Conservation (phyloP, 768 basidiomycete genomes). For the Suillus sp. region DNA sequence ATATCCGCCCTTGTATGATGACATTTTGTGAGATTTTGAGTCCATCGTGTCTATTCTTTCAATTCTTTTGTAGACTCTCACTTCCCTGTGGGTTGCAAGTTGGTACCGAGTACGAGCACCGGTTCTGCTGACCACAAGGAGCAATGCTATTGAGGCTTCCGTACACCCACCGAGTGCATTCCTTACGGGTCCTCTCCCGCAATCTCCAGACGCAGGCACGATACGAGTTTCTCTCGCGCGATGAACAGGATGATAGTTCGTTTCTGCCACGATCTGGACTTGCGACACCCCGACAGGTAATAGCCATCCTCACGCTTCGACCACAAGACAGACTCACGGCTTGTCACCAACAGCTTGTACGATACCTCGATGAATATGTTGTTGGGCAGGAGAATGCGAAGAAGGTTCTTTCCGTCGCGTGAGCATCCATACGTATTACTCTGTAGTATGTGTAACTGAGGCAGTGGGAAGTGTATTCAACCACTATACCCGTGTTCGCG, state of each 20-base stretch:
- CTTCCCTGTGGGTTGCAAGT: not conserved
- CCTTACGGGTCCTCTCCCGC: conserved; percentile 34
- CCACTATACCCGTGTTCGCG: conserved; percentile 87
- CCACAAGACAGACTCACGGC: conserved; percentile 15
- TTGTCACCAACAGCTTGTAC: conserved; percentile 57
- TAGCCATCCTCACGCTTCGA: not conserved
- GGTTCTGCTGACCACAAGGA: not conserved
- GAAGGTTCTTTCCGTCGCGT: conserved; percentile 94
- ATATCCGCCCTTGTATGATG: not conserved
- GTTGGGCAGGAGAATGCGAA: conserved; percentile 93
- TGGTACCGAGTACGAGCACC: too few species aligned
- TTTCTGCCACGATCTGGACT: conserved; percentile 45
- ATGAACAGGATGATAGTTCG: conserved; percentile 36
- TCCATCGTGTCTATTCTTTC: not conserved
- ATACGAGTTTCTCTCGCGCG: conserved; percentile 41
- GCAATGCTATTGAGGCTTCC: conserved; percentile 26
- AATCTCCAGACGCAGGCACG: conserved; percentile 60
- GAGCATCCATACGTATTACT: conserved; percentile 37
- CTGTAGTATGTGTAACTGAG: conserved; percentile 11
- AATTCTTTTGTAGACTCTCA: not conserved
- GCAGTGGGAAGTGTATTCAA: conserved; percentile 75
- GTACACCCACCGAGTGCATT: conserved; percentile 25
- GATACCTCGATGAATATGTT: conserved; percentile 87
- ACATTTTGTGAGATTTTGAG: not conserved
- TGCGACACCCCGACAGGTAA: conserved; percentile 62